Conservation (phyloP, 148 eudicot genomes). For the Suaeda aralocaspica region DNA sequence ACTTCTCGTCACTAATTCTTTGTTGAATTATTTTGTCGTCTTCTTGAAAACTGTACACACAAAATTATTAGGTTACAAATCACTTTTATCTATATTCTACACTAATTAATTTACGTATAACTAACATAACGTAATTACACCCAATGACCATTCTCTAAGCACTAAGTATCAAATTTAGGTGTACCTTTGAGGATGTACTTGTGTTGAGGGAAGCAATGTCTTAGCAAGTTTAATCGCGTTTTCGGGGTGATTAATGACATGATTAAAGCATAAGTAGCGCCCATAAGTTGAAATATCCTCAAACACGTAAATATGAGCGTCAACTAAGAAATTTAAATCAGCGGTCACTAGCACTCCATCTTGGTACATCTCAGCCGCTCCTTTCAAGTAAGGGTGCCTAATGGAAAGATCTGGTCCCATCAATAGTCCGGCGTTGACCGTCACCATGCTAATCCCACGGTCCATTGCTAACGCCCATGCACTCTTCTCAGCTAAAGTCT, state of each 20-base stretch:
- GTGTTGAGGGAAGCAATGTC: slow-evolving; percentile 30
- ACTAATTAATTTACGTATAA: too few species aligned
- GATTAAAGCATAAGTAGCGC: slow-evolving; percentile 63
- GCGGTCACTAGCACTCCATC: slow-evolving; percentile 57
- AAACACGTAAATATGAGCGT: slow-evolving; percentile 47
- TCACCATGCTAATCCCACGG: slow-evolving; percentile 58
- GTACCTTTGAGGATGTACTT: slow-evolving; percentile 42
- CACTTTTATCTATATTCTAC: too few species aligned
- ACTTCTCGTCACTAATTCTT: slow-evolving; percentile 55
- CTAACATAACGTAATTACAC: too few species aligned
- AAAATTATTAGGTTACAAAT: too few species aligned
- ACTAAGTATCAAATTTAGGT: too few species aligned
- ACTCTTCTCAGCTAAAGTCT: slow-evolving; percentile 63
- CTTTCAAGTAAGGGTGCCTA: slow-evolving; percentile 51
- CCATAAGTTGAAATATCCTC: slow-evolving; percentile 58
- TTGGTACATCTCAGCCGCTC: slow-evolving; percentile 78
- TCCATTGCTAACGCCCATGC: slow-evolving; percentile 88
- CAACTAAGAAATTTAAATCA: slow-evolving; percentile 46
- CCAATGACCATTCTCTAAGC: too few species aligned
- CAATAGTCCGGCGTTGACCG: slow-evolving; percentile 48
- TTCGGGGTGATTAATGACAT: slow-evolving; percentile 39
- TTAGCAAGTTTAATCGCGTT: slow-evolving; percentile 48
- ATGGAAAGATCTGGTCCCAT: slow-evolving; percentile 41
- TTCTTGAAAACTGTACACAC: slow-evolving; percentile 34
- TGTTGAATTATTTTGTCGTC: slow-evolving; percentile 42